Conservation (phyloP, 257 asterid species). For the Perilla frutescens region DNA sequence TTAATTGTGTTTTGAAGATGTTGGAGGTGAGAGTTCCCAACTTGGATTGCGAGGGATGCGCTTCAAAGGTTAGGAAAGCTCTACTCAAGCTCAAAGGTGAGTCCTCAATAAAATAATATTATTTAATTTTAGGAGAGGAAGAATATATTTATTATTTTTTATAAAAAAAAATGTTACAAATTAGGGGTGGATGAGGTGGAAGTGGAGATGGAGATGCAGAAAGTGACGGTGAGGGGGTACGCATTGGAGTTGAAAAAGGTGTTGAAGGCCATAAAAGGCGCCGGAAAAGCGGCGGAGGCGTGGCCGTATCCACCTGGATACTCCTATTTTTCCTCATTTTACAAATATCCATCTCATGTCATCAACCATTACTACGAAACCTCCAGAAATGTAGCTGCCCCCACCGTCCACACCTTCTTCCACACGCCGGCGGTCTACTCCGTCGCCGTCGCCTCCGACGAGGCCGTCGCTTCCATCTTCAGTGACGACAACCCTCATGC, state of each 20-base stretch:
- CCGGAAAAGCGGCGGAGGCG: conserved; percentile 97
- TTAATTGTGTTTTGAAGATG: conserved; percentile 42
- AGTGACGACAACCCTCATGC: conserved; percentile 98
- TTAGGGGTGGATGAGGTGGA: conserved; percentile 87
- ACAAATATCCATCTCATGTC: conserved; percentile 80
- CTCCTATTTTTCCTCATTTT: conserved; percentile 78
- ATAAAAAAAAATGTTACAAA: too few relatives aligned
- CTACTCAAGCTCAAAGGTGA: conserved; percentile 73
- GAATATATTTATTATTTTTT: too few relatives aligned
- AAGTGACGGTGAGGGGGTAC: conserved; percentile 77
- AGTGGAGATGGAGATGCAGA: conserved; percentile 86
- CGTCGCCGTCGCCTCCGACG: conserved; percentile 85
- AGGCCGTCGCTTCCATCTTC: conserved; percentile 85
- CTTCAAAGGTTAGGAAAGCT: conserved; percentile 65
- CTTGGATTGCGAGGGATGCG: conserved; percentile 85
- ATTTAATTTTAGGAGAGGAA: too few relatives aligned
- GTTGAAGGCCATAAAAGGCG: conserved; percentile 71
- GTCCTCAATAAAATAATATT: neutral
- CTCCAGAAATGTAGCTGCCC: conserved; percentile 65
- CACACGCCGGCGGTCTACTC: conserved; percentile 89
- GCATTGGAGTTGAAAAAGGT: conserved; percentile 75
- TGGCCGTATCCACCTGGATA: conserved; percentile 95
- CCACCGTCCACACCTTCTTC: conserved; percentile 72
- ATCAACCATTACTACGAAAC: conserved; percentile 76
- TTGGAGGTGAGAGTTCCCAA: conserved; percentile 83